Conservation (phyloP, 179 eudicot genomes). For the Beta corolliflora region DNA sequence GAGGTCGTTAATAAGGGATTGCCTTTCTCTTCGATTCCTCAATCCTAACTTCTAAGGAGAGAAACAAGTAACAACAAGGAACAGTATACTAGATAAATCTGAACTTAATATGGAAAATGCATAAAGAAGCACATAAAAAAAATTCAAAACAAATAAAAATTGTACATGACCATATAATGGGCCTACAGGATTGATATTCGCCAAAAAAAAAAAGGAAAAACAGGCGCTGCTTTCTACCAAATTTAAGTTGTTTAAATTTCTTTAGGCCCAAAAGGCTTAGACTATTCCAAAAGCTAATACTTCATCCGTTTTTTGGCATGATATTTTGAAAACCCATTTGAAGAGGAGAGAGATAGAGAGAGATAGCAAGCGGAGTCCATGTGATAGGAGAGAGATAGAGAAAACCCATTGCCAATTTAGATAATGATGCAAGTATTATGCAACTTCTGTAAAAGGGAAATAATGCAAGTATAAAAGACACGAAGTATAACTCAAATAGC, state of each 20-base stretch:
- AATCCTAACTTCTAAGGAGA: neutral
- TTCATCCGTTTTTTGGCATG: neutral
- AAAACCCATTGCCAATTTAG: no score
- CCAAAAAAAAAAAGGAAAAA: neutral
- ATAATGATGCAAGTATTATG: no score
- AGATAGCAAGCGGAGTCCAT: no score
- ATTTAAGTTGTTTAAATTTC: neutral
- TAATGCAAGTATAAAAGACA: no score
- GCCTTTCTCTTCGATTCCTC: neutral
- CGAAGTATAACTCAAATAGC: neutral
- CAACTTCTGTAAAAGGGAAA: no score
- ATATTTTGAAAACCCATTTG: no score
- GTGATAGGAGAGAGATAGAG: no score
- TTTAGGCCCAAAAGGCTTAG: neutral
- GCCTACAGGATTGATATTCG: neutral
- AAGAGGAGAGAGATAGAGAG: no score
- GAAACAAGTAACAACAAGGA: neutral
- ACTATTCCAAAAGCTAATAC: neutral
- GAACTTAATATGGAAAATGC: neutral
- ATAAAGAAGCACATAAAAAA: neutral
- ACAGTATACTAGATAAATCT: neutral
- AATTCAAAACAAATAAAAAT: no score
- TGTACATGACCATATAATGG: neutral
- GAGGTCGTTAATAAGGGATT: neutral
- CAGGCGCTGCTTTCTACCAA: neutral